phyloP scores from a whole-genome alignment of 2,329 filamentous ascomycete genomes.

The Periglandula ipomoeae region DNA sequence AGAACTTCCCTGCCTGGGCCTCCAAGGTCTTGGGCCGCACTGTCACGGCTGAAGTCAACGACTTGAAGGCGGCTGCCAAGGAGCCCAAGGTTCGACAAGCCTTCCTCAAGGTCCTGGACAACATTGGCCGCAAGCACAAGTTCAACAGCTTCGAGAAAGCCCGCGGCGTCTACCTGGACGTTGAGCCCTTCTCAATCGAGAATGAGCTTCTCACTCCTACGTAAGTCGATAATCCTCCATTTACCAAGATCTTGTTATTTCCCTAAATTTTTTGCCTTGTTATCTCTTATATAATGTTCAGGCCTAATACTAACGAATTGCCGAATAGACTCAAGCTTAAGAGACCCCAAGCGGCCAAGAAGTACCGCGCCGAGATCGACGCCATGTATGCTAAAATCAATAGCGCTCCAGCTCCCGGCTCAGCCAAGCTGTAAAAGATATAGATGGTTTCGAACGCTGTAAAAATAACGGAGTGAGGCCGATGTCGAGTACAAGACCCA shows the following conservation, averaged over 20 bases:
- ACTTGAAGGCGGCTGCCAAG: slow-evolving; percentile 55
- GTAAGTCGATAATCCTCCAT: too few species aligned
- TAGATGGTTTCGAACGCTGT: neutral
- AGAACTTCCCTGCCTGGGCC: slow-evolving; percentile 72
- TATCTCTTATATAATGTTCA: neutral
- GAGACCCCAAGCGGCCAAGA: slow-evolving; percentile 45
- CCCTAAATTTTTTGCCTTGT: neutral
- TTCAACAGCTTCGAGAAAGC: slow-evolving; percentile 89
- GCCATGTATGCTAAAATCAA: slow-evolving; percentile 48
- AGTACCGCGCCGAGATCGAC: slow-evolving; percentile 43
- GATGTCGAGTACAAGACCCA: neutral
- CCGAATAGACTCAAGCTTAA: slow-evolving; percentile 47
- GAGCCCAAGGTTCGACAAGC: slow-evolving; percentile 65
- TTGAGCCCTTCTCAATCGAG: slow-evolving; percentile 89
- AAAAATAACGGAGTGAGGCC: neutral
- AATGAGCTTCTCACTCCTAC: slow-evolving; percentile 85
- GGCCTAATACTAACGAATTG: slow-evolving; percentile 11
- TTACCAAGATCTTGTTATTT: neutral
- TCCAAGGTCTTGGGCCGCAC: slow-evolving; percentile 63
- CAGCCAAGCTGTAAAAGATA: slow-evolving; percentile 6
- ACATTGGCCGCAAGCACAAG: slow-evolving; percentile 71
- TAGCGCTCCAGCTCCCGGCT: neutral
- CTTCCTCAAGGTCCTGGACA: slow-evolving; percentile 69
- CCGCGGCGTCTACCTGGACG: slow-evolving; percentile 59
- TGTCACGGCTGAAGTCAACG: slow-evolving; percentile 56